Base-by-base conservation (phyloP, 805 yeast species). In the Millerozyma miso region DNA sequence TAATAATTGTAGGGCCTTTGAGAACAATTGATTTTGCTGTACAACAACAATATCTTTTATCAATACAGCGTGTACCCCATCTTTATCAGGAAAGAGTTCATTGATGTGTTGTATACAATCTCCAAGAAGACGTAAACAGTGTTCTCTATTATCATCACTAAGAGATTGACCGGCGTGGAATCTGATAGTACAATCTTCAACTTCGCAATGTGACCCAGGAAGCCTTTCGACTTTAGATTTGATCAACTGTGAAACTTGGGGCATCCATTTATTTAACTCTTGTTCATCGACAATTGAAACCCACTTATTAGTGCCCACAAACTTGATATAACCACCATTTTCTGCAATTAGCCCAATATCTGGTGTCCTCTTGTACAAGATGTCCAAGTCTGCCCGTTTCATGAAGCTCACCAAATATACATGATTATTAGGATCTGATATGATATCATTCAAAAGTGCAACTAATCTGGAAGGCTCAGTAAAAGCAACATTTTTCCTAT, bases 341-440 rank as follows among this genome's bases (percentile, higher is more conserved):
- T 90, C 98, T 1, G 97, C 95, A 48, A 91, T 81, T 40, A 91
- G 68, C 0, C 97, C 97, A 23, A 90, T 55, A 33, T 79, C 78
- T 1, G 84, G 79, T 3, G 80, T 74, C 50, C 88, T 75, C 15
- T 83, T 72, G 64, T 83, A 89, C 41, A 80, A 65, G 42, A 86
- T 71, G 47, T 84, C 86, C 55, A 90, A 64, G 34, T 82, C 86
- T 1, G 72, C 62, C 45, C 84, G 73, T 40, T 80, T 81, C 54
- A 81, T 75, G 36, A 79, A 77, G 49, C 89, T 81, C 42, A 85
- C 72, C 3, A 90, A 73, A 56, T 83, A 90, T 2, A 91, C 89
- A 36, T 74, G 69, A 54, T 88, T 88, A 7, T 59, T 51, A 1
- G 81, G 74, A 52, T 83, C 83, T 3, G 63, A 50, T 5, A 80